A percentile compares a stretch with the other conserved stretches of the same genome.
These are phyloP conservation scores for Gnomoniopsis sp. DNA, from an alignment of 2,329 filamentous ascomycete species.

Conservation along the genomic window DNA sequence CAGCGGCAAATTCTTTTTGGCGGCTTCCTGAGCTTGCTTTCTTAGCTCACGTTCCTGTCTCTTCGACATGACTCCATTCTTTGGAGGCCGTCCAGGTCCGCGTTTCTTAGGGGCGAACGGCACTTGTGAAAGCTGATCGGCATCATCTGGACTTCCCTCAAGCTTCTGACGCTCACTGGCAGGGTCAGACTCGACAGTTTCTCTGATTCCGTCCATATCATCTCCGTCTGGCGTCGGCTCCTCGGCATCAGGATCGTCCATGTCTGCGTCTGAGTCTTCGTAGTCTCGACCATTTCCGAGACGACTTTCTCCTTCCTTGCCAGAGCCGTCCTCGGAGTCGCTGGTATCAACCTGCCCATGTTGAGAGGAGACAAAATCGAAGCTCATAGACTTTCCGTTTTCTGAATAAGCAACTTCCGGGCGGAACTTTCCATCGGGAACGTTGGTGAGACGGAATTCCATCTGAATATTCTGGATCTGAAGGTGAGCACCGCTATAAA, in stretches of 20 bases:
- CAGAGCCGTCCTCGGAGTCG: conserved; percentile 26
- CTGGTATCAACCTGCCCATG: conserved; percentile 48
- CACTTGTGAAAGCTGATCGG: conserved; percentile 13
- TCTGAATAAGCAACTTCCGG: conserved; percentile 55
- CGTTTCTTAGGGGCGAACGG: conserved; percentile 59
- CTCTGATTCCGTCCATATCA: conserved; percentile 24
- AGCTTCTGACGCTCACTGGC: conserved; percentile 23
- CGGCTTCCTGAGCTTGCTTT: conserved; percentile 61
- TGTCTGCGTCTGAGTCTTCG: conserved; percentile 25
- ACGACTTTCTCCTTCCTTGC: conserved; percentile 11
- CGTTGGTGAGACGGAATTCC: conserved; percentile 64
- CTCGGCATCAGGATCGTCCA: conserved; percentile 21
- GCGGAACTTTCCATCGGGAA: conserved; percentile 54
- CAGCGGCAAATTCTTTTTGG: conserved; percentile 49
- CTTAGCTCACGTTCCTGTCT: conserved; percentile 64
- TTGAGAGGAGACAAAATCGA: conserved; percentile 64
- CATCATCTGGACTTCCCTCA: conserved; percentile 29
- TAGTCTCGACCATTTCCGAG: conserved; percentile 16
- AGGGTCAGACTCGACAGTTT: conserved; percentile 30
- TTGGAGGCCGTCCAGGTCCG: conserved; percentile 76
- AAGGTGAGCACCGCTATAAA: conserved; percentile 64
- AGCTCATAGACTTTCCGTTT: conserved; percentile 68
- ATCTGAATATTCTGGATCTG: conserved; percentile 71
- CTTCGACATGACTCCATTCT: conserved; percentile 82
- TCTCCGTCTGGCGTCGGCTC: conserved; percentile 26